Conservation (phyloP, 1,284 basidiomycete species). For the Pyrrhoderma lamaoense region DNA sequence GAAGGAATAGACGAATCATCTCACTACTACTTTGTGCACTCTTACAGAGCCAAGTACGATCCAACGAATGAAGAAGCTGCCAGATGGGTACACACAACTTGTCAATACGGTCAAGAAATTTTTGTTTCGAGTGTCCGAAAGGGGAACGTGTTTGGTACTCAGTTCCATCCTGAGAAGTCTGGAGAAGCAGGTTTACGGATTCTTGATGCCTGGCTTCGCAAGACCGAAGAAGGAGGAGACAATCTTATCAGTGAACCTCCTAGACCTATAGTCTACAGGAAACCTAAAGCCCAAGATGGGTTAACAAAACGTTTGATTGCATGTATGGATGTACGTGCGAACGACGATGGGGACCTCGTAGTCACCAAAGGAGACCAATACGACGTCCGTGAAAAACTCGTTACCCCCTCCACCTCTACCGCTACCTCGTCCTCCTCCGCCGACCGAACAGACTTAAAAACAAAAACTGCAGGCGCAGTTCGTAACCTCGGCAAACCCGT, state of each 20-base stretch:
- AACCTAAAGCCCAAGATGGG: slow-evolving; percentile 44
- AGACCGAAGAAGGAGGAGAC: slow-evolving; percentile 31
- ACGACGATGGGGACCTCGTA: slow-evolving; percentile 94
- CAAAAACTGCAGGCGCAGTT: slow-evolving; percentile 65
- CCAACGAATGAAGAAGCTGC: slow-evolving; percentile 47
- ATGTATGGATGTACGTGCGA: slow-evolving; percentile 96
- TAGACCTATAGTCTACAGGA: slow-evolving; percentile 29
- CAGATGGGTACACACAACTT: slow-evolving; percentile 79
- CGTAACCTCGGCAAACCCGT: slow-evolving; percentile 98
- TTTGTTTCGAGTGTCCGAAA: slow-evolving; percentile 84
- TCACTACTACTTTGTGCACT: slow-evolving; percentile 97
- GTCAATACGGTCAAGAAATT: slow-evolving; percentile 91
- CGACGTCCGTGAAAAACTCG: slow-evolving; percentile 88
- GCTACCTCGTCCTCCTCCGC: slow-evolving; percentile 21
- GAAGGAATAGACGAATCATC: slow-evolving; percentile 41
- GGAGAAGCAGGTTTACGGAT: slow-evolving; percentile 85
- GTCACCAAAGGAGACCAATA: slow-evolving; percentile 99
- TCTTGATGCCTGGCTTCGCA: slow-evolving; percentile 78
- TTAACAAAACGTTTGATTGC: slow-evolving; percentile 95
- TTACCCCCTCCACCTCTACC: slow-evolving; percentile 8
- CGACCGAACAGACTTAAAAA: slow-evolving; percentile 29
- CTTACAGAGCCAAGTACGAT: slow-evolving; percentile 78
- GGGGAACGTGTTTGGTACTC: slow-evolving; percentile 87
- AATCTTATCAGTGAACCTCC: slow-evolving; percentile 20
- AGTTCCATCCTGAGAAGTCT: slow-evolving; percentile 99